These are phyloP conservation scores for Conringia planisiliqua DNA, from an alignment of 345 rosid genomes.

Conservation along the genomic window DNA sequence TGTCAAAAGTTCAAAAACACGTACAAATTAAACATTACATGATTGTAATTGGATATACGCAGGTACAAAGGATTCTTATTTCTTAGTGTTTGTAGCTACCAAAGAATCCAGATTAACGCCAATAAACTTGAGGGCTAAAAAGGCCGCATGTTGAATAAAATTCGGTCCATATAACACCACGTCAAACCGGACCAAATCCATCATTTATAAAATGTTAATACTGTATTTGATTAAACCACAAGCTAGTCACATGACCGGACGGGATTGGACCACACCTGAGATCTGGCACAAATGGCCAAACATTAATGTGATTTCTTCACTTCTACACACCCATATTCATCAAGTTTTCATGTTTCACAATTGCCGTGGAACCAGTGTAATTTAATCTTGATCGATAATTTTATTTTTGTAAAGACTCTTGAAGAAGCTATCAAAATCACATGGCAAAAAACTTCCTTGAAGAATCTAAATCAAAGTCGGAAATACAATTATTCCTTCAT, in stretches of 20 bases:
- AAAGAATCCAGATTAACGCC: background rate
- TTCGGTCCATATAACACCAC: background rate
- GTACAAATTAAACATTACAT: background rate
- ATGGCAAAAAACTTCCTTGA: no score
- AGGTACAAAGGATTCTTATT: no score
- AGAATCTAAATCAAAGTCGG: no score
- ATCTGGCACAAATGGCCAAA: no score
- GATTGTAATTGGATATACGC: background rate
- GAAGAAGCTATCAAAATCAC: background rate
- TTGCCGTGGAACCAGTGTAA: background rate
- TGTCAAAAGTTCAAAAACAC: no score
- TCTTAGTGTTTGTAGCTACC: background rate
- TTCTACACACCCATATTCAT: background rate
- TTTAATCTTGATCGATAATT: background rate
- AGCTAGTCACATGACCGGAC: background rate
- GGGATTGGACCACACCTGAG: background rate
- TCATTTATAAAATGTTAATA: background rate
- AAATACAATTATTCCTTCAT: background rate
- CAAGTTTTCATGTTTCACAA: background rate
- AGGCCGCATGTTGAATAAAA: background rate
- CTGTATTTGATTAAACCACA: background rate
- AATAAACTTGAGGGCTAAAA: background rate
- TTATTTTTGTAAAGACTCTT: background rate
- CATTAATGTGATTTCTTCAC: no score
- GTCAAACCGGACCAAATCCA: constrained; percentile 3